Base-by-base conservation (phyloP, 345 rosid species). In the Populus deltoides region DNA sequence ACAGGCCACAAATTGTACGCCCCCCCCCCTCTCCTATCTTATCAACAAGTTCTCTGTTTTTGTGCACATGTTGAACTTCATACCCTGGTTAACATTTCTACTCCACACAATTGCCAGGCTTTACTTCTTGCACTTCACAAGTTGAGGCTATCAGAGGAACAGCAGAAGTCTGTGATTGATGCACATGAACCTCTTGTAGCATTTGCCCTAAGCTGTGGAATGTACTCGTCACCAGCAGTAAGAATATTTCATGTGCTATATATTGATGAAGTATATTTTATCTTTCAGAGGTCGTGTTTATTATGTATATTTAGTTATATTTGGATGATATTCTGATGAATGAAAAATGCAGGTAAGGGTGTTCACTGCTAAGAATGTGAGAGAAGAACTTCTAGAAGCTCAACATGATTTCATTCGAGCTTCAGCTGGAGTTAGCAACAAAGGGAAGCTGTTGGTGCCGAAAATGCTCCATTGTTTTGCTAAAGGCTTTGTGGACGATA, bases 181-280 rank as follows among this genome's bases (percentile, higher is more conserved):
- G 35, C 76, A 72, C 75, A 87, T 59, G 94, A 94, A 78, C 93
- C 97, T 63, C 91, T 90, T 36, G 84, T 90, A 38, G 88, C 93
- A 47, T 93, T 94, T 70, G 94, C 98, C 75, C 94, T 93, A 74
- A 93, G 95, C 85, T 88, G 88, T 1, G 97, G 98, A 83, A 91
- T 90, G 91, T 88, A 92, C 87, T 93, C 98, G 39, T 94, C 97
- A 10, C 98, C 98, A 25, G 97, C 90, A 73, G 98, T 94, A 90
- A 85, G 36, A 24, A 57, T 25, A 17, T 61, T 49, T 33, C 22
- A 47, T 43, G 27, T 74, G 27, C 49, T 63, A 69, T 70, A 12
- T 31, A 49, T 72, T 49, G 43, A 20, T 36, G 75, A 16, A 2
- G 8, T 43, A 51, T 35, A 41, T 43, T 35, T 59, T 39, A 39